These are phyloP conservation scores for Arachnopeziza araneosa DNA, from an alignment of 2,329 filamentous ascomycete species.

Conservation along the genomic window DNA sequence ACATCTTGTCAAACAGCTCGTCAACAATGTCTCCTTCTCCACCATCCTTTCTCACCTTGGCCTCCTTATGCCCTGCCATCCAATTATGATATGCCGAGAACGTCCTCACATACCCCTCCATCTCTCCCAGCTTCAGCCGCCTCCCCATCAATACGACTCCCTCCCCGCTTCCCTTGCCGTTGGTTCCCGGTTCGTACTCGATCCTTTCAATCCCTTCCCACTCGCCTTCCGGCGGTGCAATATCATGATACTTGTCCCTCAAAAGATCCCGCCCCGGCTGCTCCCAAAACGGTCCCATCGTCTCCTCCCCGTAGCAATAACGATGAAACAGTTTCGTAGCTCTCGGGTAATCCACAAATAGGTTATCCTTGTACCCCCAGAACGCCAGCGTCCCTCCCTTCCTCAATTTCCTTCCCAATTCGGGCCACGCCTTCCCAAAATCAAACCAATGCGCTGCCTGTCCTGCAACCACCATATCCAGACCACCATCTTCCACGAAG, in stretches of 20 bases:
- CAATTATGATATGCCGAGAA: slow-evolving; percentile 56
- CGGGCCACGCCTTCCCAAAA: slow-evolving; percentile 47
- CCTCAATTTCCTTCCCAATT: slow-evolving; percentile 48
- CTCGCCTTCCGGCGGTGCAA: slow-evolving; percentile 45
- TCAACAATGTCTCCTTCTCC: slow-evolving; percentile 58
- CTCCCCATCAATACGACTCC: slow-evolving; percentile 47
- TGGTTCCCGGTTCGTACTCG: slow-evolving; percentile 50
- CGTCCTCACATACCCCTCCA: slow-evolving; percentile 57
- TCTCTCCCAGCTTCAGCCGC: slow-evolving; percentile 48
- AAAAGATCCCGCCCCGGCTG: slow-evolving; percentile 53
- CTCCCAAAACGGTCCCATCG: slow-evolving; percentile 56
- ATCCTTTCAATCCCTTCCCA: slow-evolving; percentile 49
- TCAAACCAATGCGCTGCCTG: slow-evolving; percentile 66
- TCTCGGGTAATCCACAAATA: slow-evolving; percentile 47
- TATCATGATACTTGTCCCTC: slow-evolving; percentile 43
- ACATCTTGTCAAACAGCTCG: slow-evolving; percentile 53
- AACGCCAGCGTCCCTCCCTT: slow-evolving; percentile 55
- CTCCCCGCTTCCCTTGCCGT: slow-evolving; percentile 34
- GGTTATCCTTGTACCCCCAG: slow-evolving; percentile 62
- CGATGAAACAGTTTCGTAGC: slow-evolving; percentile 49
- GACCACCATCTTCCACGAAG: slow-evolving; percentile 41
- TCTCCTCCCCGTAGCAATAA: slow-evolving; percentile 50
- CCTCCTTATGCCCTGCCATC: slow-evolving; percentile 48
- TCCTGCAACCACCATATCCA: slow-evolving; percentile 47
- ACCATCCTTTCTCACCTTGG: slow-evolving; percentile 44